These are phyloP conservation scores for Lactarius sp. DNA, from an alignment of 768 basidiomycete species.

Conservation along the genomic window DNA sequence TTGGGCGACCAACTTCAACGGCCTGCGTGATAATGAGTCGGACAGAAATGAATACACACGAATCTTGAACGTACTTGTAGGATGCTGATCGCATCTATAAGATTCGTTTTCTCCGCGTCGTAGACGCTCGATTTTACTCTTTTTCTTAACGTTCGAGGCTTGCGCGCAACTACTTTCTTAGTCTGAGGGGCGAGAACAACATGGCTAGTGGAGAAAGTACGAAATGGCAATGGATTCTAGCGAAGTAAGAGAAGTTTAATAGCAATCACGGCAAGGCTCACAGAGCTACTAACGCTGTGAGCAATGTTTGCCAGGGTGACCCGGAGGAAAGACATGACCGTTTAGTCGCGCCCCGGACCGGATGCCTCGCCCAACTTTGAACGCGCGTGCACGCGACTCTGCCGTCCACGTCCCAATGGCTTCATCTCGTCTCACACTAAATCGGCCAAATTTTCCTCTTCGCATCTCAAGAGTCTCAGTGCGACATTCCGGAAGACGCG, in stretches of 20 bases:
- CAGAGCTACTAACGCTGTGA: neutral
- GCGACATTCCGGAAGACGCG: conserved; percentile 38
- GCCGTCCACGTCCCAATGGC: conserved; percentile 33
- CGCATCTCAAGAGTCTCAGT: conserved; percentile 36
- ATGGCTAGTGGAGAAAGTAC: conserved; percentile 52
- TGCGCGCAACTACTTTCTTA: conserved; percentile 57
- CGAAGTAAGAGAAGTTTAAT: neutral
- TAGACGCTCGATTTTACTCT: conserved; percentile 52
- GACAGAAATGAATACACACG: conserved; percentile 33
- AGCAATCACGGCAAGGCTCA: neutral
- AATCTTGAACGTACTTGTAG: conserved; percentile 38
- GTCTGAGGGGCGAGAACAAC: conserved; percentile 45
- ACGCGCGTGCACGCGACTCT: neutral
- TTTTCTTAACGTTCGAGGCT: conserved; percentile 47
- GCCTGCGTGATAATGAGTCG: conserved; percentile 45
- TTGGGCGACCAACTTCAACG: conserved; percentile 74
- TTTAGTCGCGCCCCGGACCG: conserved; percentile 14
- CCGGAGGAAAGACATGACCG: conserved; percentile 17
- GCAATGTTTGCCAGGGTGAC: neutral
- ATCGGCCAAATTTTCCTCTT: conserved; percentile 33
- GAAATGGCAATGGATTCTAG: conserved; percentile 25
- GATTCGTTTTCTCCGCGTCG: conserved; percentile 59
- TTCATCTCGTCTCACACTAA: conserved; percentile 36
- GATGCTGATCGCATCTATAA: conserved; percentile 62
- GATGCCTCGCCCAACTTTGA: neutral